Evolutionary conservation across 2,329 filamentous ascomycete genomes (phyloP).

Genomic region (Fusarium pseudocircinatum): DNA sequence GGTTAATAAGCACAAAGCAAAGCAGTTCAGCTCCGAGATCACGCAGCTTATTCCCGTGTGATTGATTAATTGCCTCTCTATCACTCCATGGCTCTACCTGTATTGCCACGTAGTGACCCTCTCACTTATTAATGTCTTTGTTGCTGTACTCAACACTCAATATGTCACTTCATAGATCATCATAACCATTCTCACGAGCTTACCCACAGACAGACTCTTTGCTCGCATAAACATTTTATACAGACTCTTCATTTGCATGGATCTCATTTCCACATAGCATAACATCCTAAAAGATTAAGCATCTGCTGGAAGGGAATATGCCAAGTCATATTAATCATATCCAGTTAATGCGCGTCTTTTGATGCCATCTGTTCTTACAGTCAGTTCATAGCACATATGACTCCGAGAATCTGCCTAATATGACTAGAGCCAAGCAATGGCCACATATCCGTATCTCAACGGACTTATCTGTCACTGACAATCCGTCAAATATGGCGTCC

Average conservation of each 20-base stretch:
- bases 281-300: too few relatives aligned
- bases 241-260: not conserved
- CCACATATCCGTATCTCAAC: not conserved
- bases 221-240: not conserved
- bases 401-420: not conserved
- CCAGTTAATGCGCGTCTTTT: not conserved
- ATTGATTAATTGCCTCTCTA: not conserved
- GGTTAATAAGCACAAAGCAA: not conserved
- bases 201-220: not conserved
- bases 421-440: not conserved
- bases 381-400: not conserved
- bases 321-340: too few relatives aligned
- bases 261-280: not conserved
- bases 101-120: not conserved
- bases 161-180: too few relatives aligned
- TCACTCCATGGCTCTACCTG: not conserved
- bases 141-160: not conserved
- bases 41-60: not conserved
- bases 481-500: too few relatives aligned
- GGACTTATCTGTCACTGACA: not conserved
- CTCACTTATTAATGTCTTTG: not conserved
- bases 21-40: not conserved
- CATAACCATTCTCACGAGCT: not conserved
- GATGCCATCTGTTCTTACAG: not conserved
- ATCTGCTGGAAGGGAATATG: not conserved